These are phyloP conservation scores for Marchantia paleacea DNA, from an alignment of 225 moss, liverwort and hornwort genomes.

Conservation along the genomic window DNA sequence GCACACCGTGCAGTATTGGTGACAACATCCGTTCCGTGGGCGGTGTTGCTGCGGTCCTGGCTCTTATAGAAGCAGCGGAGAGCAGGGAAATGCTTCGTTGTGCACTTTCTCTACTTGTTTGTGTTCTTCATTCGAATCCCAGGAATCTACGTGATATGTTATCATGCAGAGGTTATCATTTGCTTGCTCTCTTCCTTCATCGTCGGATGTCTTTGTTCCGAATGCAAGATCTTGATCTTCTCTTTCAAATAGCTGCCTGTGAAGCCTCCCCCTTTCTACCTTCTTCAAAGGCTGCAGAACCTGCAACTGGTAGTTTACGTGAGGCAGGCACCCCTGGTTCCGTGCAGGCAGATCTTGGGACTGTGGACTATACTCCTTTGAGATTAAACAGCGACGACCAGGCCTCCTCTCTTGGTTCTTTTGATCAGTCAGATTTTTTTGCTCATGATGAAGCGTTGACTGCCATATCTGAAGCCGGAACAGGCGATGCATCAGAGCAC, in stretches of 20 bases:
- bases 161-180: conserved; percentile 81
- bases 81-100: conserved; percentile 78
- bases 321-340: conserved; percentile 24
- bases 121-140: conserved; percentile 71
- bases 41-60: conserved; percentile 86
- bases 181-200: conserved; percentile 89
- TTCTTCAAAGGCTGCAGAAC: conserved; percentile 43
- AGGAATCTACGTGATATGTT: conserved; percentile 82
- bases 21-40: conserved; percentile 79
- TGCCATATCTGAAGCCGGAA: conserved; percentile 36
- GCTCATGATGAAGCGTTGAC: conserved; percentile 32
- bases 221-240: conserved; percentile 70
- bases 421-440: conserved; percentile 41
- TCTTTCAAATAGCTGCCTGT: conserved; percentile 88
- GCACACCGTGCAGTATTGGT: conserved; percentile 76
- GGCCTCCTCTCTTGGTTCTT: conserved; percentile 40
- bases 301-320: conserved; percentile 3
- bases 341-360: conserved; percentile 31
- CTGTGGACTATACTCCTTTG: conserved; percentile 7
- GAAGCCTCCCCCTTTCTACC: conserved; percentile 58
- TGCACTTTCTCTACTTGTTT: conserved; percentile 72
- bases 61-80: conserved; percentile 89
- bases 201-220: conserved; percentile 72
- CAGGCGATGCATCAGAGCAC: conserved; percentile 20
- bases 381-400: conserved; percentile 51